Percentiles rank a stretch among this genome's conserved stretches.
Evolutionary conservation across 352 stramenopile species (phyloP).

Genomic region (Globisporangium abappressorium): DNA sequence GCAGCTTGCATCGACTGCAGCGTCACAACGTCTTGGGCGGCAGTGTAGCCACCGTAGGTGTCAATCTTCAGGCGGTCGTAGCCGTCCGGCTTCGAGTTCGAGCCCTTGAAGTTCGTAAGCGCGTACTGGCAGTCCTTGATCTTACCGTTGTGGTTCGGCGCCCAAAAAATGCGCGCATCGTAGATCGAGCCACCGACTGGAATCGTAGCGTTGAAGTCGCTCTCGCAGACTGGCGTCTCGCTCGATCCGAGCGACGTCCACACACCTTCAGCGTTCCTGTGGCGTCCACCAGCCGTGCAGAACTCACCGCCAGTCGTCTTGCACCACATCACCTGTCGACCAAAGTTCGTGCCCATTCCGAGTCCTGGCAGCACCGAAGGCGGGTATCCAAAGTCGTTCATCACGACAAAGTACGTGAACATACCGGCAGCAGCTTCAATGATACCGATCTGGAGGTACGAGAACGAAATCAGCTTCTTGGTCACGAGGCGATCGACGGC

Average conservation of each 20-base stretch:
- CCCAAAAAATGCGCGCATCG: constrained; percentile 58
- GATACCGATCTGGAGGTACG: constrained; percentile 87
- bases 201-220: constrained; percentile 30
- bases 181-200: constrained; percentile 27
- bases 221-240: constrained; percentile 20
- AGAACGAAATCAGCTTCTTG: constrained; percentile 86
- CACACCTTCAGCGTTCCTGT: constrained; percentile 21
- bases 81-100: constrained; percentile 16
- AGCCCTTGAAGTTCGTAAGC: constrained; percentile 50
- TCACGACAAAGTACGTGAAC: constrained; percentile 85
- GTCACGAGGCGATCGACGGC: constrained; percentile 87
- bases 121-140: constrained; percentile 62
- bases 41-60: constrained; percentile 37
- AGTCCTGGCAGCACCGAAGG: constrained; percentile 55
- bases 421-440: constrained; percentile 86
- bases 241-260: constrained; percentile 21
- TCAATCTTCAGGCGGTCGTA: constrained; percentile 28
- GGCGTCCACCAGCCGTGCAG: constrained; percentile 34
- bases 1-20: constrained; percentile 52
- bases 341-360: constrained; percentile 55
- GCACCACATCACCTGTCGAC: constrained; percentile 71
- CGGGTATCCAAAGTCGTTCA: constrained; percentile 88
- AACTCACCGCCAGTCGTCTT: constrained; percentile 63
- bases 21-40: constrained; percentile 26
- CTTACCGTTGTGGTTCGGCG: constrained; percentile 38